Percentiles rank a stretch among this genome's conserved stretches.
Evolutionary conservation across 1,139 yeast species (phyloP).

Genomic region (Geotrichum cucujoidarum): DNA sequence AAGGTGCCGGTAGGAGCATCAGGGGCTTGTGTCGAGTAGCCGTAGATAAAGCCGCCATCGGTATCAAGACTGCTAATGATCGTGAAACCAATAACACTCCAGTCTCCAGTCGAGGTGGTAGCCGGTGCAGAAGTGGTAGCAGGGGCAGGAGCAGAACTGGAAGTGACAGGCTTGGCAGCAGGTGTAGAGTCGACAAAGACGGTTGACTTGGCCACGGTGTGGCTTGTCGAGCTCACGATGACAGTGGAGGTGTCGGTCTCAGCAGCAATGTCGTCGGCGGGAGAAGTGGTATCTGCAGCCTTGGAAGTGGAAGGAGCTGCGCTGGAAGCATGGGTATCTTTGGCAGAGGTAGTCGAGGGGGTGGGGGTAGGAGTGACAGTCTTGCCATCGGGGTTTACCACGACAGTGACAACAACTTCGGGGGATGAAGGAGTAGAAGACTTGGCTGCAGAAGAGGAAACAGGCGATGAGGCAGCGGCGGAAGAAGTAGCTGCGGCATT

Average conservation of each 20-base stretch:
- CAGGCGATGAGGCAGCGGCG: background rate
- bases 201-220: background rate
- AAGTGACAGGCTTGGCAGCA: background rate
- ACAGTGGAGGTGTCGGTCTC: background rate
- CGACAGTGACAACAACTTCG: background rate
- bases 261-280: background rate
- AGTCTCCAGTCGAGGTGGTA: background rate
- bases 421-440: background rate
- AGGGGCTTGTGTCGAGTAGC: background rate
- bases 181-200: background rate
- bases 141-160: background rate
- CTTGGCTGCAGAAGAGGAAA: background rate
- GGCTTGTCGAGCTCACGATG: background rate
- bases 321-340: background rate
- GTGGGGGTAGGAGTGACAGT: background rate
- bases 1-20: background rate
- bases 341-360: no score
- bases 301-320: background rate
- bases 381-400: background rate
- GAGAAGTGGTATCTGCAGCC: background rate
- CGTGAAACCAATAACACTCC: conserved; percentile 4
- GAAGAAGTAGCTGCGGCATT: background rate
- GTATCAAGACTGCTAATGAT: conserved; percentile 7
- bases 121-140: background rate
- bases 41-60: background rate